Percentiles rank a stretch among this genome's conserved stretches.
phyloP scores from a whole-genome alignment of 2,329 filamentous ascomycete genomes.

The Neurospora crassa region DNA sequence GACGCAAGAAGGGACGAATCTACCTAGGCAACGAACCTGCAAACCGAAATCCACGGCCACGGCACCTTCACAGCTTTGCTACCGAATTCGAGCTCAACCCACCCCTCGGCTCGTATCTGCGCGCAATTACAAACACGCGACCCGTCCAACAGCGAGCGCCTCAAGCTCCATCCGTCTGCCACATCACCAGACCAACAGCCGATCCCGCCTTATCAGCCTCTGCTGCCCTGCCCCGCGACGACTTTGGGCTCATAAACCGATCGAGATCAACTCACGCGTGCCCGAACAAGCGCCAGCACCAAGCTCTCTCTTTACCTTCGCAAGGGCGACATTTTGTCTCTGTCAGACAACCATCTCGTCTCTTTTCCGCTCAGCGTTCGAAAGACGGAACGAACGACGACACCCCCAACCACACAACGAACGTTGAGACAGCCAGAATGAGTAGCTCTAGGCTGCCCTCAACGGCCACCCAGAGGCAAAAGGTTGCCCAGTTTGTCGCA shows the following conservation, averaged over 20 bases:
- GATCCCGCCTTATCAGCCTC: background rate
- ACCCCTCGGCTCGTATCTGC: background rate
- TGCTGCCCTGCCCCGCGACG: background rate
- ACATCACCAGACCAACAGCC: background rate
- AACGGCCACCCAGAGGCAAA: conserved; percentile 25
- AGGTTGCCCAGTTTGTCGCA: conserved; percentile 32
- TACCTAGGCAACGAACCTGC: background rate
- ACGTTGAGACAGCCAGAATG: background rate
- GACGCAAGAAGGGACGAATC: background rate
- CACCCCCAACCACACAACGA: background rate
- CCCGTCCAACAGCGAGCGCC: background rate
- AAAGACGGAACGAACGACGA: background rate
- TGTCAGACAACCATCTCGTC: background rate
- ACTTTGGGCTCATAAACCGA: background rate
- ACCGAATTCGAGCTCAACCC: background rate
- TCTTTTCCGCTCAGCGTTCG: background rate
- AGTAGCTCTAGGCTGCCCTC: conserved; percentile 18
- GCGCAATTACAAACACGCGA: background rate
- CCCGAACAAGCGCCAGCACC: background rate
- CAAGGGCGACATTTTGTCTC: background rate
- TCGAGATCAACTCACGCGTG: background rate
- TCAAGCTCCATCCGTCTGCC: background rate
- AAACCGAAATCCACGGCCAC: background rate
- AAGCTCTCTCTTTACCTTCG: background rate
- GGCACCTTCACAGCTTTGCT: background rate